Conservation (phyloP, 257 asterid genomes). For the Asclepias syriaca region DNA sequence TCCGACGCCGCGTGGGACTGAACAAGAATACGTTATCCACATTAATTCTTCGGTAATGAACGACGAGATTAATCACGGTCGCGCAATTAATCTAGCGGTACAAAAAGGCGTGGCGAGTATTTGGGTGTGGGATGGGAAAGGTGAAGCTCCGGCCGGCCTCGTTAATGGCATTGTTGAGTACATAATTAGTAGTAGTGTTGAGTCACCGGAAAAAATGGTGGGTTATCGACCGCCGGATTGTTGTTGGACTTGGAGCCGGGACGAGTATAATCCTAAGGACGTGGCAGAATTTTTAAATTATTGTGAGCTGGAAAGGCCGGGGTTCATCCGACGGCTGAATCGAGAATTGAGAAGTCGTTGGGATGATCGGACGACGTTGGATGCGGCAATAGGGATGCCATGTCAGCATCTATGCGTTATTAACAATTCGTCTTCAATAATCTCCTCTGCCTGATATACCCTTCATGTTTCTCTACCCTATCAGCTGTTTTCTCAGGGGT, state of each 20-base stretch:
- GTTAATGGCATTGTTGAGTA: constrained; percentile 55
- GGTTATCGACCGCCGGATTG: constrained; percentile 8
- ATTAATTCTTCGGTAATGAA: constrained; percentile 39
- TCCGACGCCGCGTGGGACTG: not conserved
- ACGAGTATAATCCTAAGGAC: constrained; percentile 14
- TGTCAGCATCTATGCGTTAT: constrained; percentile 28
- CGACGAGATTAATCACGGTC: constrained; percentile 24
- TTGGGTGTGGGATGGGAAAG: constrained; percentile 58
- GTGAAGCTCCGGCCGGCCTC: constrained; percentile 32
- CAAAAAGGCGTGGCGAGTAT: constrained; percentile 40
- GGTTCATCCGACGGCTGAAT: constrained; percentile 60
- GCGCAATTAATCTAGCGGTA: constrained; percentile 26
- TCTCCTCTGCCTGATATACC: not conserved
- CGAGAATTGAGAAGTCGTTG: constrained; percentile 48
- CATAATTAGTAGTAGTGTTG: not conserved
- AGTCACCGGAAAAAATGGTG: not conserved
- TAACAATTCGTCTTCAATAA: constrained; percentile 19
- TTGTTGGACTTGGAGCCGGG: constrained; percentile 19
- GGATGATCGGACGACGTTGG: constrained; percentile 40
- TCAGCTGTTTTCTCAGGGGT: no score
- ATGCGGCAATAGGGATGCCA: constrained; percentile 38
- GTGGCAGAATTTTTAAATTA: constrained; percentile 42
- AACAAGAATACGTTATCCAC: constrained; percentile 27
- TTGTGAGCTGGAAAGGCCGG: constrained; percentile 40
- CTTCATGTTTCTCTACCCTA: no score